Evolutionary conservation across 2,329 filamentous ascomycete species (phyloP), one percentile per base, ranked within the genome.

Genomic region (Tolypocladium nubicola): DNA sequence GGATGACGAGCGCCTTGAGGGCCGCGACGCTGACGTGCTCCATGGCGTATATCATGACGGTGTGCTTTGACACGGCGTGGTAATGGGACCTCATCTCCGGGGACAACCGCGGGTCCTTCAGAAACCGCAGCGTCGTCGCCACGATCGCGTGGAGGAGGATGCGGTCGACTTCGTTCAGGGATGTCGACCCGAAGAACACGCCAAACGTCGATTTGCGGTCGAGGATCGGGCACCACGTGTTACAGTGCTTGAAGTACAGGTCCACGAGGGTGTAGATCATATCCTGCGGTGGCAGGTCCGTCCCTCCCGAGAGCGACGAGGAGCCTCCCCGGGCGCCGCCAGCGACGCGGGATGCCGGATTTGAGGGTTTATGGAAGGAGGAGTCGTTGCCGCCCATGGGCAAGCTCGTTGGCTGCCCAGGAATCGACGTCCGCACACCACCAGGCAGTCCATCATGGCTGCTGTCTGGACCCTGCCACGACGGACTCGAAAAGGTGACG

Each of bases 241-340:
- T 84, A 65, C 83, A 80, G 65, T 85, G 81, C 62, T 83, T 83
- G 71, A 85, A 85, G 68, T 82, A 85, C 9, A 85, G 70, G 59
- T 84, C 81, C 19, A 83, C 80, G 2, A 85, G 70, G 2, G 78
- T 79, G 59, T 84, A 85, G 4, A 84, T 67, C 14, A 85, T 72
- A 60, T 85, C 82, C 60, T 84, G 82, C 0, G 82, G 80, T 2
- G 82, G 82, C 1, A 85, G 76, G 56, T 84, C 72, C 65, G 64
- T 73, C 61, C 64, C 79, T 66, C 70, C 70, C 19, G 70, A 67
- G n/a, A 71, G 60, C 8, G 68, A 62, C 0, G 68, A 68, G 1
- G 66, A 62, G 10, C 67, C 66, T 47, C 62, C 65, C 16, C 63
- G 61, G 10, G 45, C 30, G 6, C 56, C 35, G 26, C 53, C 57